A percentile compares a stretch with the other conserved stretches of the same genome.
Conservation (phyloP, 23 red algal species). For the Gracilaria gracilis region DNA sequence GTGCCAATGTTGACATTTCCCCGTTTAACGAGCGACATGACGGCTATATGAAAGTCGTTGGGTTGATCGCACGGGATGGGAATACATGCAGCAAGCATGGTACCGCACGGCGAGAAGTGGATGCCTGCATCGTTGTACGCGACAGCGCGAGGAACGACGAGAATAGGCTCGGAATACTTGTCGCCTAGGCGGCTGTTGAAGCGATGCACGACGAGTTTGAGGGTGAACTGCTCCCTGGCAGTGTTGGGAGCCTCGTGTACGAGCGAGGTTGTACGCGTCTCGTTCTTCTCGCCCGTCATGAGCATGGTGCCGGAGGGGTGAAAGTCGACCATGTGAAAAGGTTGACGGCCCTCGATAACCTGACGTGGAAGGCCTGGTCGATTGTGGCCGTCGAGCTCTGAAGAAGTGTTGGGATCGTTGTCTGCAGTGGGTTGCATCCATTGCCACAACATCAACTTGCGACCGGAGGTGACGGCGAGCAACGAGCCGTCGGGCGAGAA, state of each 20-base stretch:
- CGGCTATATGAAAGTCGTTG: constrained; percentile 68
- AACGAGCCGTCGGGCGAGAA: constrained; percentile 82
- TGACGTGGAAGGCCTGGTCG: constrained; percentile 54
- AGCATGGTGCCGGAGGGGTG: constrained; percentile 86
- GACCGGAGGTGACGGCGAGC: constrained; percentile 81
- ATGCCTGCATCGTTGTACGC: constrained; percentile 95
- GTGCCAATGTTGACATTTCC: constrained; percentile 50
- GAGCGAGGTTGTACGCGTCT: not conserved
- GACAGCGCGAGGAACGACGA: constrained; percentile 85
- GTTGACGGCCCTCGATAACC: constrained; percentile 47
- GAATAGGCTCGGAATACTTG: constrained; percentile 45
- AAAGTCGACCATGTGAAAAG: constrained; percentile 88
- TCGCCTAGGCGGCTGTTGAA: constrained; percentile 52
- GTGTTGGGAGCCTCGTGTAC: not conserved
- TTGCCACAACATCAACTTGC: constrained; percentile 76
- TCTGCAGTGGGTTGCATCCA: constrained; percentile 35
- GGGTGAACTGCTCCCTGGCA: constrained; percentile 81
- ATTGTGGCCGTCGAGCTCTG: constrained; percentile 37
- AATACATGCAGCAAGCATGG: constrained; percentile 89
- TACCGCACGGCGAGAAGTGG: constrained; percentile 90
- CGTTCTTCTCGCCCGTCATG: constrained; percentile 85
- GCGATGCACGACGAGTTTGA: constrained; percentile 80
- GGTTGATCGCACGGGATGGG: constrained; percentile 41
- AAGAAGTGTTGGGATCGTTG: constrained; percentile 17
- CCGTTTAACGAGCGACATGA: constrained; percentile 67